Evolutionary conservation across 2,329 filamentous ascomycete species (phyloP).

Genomic region (Diaporthe sp.): DNA sequence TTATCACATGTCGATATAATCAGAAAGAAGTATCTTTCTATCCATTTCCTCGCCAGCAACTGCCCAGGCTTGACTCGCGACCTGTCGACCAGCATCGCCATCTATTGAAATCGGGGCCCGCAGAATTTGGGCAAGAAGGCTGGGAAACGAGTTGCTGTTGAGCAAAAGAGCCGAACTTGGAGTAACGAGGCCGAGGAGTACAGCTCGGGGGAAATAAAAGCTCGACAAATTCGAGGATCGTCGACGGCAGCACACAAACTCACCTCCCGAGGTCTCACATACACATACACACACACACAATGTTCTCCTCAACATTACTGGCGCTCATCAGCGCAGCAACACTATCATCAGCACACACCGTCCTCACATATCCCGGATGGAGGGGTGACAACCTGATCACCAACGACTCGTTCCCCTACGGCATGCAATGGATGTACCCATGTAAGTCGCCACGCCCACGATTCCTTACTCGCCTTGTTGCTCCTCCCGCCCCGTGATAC

Average conservation of each 20-base stretch:
- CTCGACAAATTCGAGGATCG: constrained; percentile 6
- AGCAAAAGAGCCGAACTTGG: not conserved
- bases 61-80: not conserved
- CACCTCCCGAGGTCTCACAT: constrained; percentile 24
- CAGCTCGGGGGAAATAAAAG: not conserved
- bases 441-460: constrained; percentile 70
- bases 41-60: not conserved
- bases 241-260: constrained; percentile 26
- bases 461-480: not conserved
- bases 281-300: constrained; percentile 48
- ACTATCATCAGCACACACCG: constrained; percentile 76
- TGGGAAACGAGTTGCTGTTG: not conserved
- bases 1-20: constrained; percentile 1
- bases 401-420: constrained; percentile 84
- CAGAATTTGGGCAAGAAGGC: not conserved
- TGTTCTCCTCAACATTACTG: constrained; percentile 62
- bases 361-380: constrained; percentile 89
- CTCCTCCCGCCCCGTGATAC: constrained; percentile 3
- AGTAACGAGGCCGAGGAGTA: constrained; percentile 8
- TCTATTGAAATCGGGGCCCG: not conserved
- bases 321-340: constrained; percentile 59
- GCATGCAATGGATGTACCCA: constrained; percentile 96
- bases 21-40: constrained; percentile 22
- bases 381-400: constrained; percentile 87
- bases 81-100: not conserved